Evolutionary conservation across 139 green algal species (phyloP).

Genomic region (Closterium sp.): DNA sequence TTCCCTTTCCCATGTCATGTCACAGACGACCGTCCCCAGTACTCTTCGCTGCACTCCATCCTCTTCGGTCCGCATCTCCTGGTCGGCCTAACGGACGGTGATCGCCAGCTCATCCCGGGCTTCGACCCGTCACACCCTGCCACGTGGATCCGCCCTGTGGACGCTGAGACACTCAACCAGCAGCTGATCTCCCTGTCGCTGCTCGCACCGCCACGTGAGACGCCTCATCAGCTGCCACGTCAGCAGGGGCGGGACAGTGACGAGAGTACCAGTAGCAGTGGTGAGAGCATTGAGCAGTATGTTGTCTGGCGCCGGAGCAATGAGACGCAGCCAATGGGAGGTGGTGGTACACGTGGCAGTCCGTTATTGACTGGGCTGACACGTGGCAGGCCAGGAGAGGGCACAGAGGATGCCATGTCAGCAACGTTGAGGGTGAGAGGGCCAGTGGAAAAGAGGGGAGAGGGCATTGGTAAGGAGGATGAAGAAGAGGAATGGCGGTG

Average conservation of each 20-base stretch:
- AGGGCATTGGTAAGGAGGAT: background rate
- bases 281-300: too few species aligned
- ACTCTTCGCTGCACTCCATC: slow-evolving; percentile 10
- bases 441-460: background rate
- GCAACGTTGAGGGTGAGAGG: background rate
- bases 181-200: slow-evolving; percentile 5
- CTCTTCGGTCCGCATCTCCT: slow-evolving; percentile 44
- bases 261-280: too few species aligned
- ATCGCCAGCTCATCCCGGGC: slow-evolving; percentile 13
- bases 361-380: background rate
- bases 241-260: too few species aligned
- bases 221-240: too few species aligned
- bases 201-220: too few species aligned
- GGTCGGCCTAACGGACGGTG: slow-evolving; percentile 24
- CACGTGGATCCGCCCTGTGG: slow-evolving; percentile 27
- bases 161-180: background rate
- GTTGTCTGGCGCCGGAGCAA: too few species aligned
- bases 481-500: background rate
- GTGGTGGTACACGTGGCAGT: too few species aligned
- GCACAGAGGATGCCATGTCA: background rate
- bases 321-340: too few species aligned
- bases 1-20: background rate
- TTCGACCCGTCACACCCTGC: slow-evolving; percentile 13
- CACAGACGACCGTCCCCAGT: slow-evolving; percentile 34
- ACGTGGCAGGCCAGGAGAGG: background rate